Percentiles rank a stretch among this genome's conserved stretches.
phyloP scores from a whole-genome alignment of 2,329 filamentous ascomycete species.

The Fusarium domesticum region DNA sequence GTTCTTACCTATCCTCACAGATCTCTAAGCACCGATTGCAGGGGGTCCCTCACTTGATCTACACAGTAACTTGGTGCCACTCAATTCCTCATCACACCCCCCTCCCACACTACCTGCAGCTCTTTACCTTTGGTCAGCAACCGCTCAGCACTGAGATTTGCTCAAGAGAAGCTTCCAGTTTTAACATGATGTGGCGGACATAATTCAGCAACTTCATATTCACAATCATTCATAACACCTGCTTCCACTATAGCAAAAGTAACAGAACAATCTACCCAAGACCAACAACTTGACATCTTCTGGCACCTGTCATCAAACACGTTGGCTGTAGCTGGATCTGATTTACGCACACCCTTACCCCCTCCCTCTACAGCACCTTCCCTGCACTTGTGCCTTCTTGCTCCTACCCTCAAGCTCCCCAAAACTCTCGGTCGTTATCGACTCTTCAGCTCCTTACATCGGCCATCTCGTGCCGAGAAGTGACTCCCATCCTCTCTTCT shows the following conservation, averaged over 20 bases:
- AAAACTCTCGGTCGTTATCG: no score
- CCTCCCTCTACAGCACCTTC: slow-evolving; percentile 1
- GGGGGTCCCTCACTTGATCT: neutral
- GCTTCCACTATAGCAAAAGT: no score
- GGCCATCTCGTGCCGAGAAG: neutral
- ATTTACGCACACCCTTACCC: neutral
- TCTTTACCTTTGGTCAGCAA: neutral
- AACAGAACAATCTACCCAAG: no score
- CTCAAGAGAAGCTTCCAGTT: neutral
- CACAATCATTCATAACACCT: no score
- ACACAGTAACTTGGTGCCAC: neutral
- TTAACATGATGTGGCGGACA: neutral
- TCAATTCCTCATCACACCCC: neutral
- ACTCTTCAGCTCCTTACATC: neutral
- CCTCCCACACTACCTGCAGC: neutral
- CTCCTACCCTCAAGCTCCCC: slow-evolving; percentile 11
- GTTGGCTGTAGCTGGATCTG: no score
- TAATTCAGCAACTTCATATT: no score
- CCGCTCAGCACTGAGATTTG: no score
- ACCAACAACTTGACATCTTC: no score
- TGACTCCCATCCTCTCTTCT: neutral
- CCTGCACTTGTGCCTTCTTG: slow-evolving; percentile 1
- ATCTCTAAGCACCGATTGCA: neutral
- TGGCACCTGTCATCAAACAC: no score
- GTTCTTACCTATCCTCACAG: neutral